Percentiles rank a stretch among this genome's conserved stretches.
These are phyloP conservation scores for Sarocladium strictum DNA, from an alignment of 2,329 filamentous ascomycete species.

Conservation along the genomic window DNA sequence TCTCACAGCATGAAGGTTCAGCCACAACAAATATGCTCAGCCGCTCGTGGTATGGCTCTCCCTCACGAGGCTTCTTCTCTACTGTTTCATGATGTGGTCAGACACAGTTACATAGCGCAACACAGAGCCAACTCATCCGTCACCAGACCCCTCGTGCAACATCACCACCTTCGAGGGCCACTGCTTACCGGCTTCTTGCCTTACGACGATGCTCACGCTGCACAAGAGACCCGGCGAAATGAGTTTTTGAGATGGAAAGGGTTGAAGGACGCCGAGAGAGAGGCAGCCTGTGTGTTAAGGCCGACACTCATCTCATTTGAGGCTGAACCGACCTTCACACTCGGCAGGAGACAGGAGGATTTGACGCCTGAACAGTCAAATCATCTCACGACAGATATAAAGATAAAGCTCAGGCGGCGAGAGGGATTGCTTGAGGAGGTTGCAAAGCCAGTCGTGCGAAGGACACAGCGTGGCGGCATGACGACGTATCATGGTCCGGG, in stretches of 20 bases:
- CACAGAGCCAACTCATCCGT: slow-evolving; percentile 1
- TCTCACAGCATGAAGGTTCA: neutral
- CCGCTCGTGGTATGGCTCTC: neutral
- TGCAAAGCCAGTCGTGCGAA: slow-evolving; percentile 54
- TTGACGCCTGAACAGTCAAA: slow-evolving; percentile 40
- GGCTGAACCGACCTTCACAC: slow-evolving; percentile 78
- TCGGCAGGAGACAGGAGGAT: slow-evolving; percentile 70
- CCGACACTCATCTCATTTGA: slow-evolving; percentile 79
- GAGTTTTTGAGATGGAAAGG: slow-evolving; percentile 18
- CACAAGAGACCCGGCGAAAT: slow-evolving; percentile 16
- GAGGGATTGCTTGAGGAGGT: slow-evolving; percentile 22
- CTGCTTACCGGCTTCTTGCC: slow-evolving; percentile 17
- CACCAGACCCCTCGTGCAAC: neutral
- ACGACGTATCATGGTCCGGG: slow-evolving; percentile 95
- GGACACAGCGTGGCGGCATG: slow-evolving; percentile 78
- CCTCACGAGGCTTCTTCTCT: neutral
- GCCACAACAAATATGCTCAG: neutral
- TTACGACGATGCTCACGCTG: slow-evolving; percentile 25
- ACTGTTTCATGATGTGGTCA: neutral
- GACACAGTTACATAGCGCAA: neutral
- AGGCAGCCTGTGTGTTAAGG: slow-evolving; percentile 27
- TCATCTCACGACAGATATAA: slow-evolving; percentile 36
- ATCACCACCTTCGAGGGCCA: neutral
- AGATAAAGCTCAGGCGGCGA: slow-evolving; percentile 17
- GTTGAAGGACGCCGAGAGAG: slow-evolving; percentile 14